phyloP scores from a whole-genome alignment of 2,329 filamentous ascomycete genomes.

The Aureobasidium namibiae region DNA sequence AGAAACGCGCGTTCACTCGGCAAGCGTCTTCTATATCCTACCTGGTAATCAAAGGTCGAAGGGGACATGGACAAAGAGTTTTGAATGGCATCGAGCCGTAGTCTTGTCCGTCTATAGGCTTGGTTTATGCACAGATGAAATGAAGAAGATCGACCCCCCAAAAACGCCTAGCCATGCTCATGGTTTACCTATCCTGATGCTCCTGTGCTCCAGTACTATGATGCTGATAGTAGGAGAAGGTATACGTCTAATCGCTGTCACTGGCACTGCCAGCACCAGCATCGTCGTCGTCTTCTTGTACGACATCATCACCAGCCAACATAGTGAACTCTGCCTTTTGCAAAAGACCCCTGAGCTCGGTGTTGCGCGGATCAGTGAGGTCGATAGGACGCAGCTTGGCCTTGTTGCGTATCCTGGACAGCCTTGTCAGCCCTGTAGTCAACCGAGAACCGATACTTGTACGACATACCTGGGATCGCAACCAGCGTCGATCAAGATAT shows the following conservation, averaged over 20 bases:
- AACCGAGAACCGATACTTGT: background rate
- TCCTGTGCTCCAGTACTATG: background rate
- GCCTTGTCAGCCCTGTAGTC: background rate
- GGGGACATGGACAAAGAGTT: background rate
- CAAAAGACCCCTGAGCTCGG: constrained; percentile 53
- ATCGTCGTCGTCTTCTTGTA: constrained; percentile 40
- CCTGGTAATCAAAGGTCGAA: background rate
- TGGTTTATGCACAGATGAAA: constrained; percentile 4
- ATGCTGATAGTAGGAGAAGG: background rate
- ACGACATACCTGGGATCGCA: constrained; percentile 44
- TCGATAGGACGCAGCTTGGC: constrained; percentile 63
- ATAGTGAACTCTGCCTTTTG: constrained; percentile 62
- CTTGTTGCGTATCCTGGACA: constrained; percentile 54
- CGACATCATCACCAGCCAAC: constrained; percentile 39
- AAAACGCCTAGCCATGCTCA: constrained; percentile 14
- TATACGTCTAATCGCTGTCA: constrained; percentile 34
- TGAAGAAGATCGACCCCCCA: background rate
- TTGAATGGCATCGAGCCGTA: background rate
- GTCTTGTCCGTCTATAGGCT: constrained; percentile 8
- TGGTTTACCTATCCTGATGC: background rate
- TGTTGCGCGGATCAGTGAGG: constrained; percentile 65
- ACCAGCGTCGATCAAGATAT: constrained; percentile 78
- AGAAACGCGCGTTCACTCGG: background rate
- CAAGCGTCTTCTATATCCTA: background rate
- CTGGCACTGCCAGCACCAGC: constrained; percentile 34